Percentiles rank a stretch among this genome's conserved stretches.
Evolutionary conservation across 805 yeast genomes (phyloP).

Genomic region (Pichia sporocuriosa): DNA sequence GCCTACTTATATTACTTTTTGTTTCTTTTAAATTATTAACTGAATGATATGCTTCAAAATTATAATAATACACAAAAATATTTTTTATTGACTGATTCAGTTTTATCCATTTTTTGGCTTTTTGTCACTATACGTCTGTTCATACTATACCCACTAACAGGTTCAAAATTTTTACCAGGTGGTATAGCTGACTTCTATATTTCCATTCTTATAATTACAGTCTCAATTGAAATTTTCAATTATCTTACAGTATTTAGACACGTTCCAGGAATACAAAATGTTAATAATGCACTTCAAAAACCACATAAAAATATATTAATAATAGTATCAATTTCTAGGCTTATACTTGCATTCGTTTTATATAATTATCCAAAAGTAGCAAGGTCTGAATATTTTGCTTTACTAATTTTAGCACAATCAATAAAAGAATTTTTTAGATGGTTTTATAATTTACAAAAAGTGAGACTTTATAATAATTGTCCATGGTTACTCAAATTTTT

Average conservation of each 20-base stretch:
- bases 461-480: constrained; percentile 20
- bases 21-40: too few relatives aligned
- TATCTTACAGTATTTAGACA: constrained; percentile 16
- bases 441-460: constrained; percentile 24
- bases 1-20: too few relatives aligned
- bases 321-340: constrained; percentile 11
- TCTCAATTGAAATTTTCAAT: constrained; percentile 18
- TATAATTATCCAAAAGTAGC: constrained; percentile 25
- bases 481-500: constrained; percentile 15
- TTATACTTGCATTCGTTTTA: constrained; percentile 15
- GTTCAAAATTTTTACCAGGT: constrained; percentile 57
- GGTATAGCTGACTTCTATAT: constrained; percentile 62
- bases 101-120: constrained; percentile 39
- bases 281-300: constrained; percentile 11
- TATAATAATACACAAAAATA: constrained; percentile 23
- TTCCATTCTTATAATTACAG: constrained; percentile 12
- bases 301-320: constrained; percentile 14
- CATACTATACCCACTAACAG: constrained; percentile 56
- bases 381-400: constrained; percentile 19
- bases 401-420: constrained; percentile 19
- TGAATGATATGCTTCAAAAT: too few relatives aligned
- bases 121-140: constrained; percentile 43
- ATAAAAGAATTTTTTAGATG: constrained; percentile 22
- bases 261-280: constrained; percentile 10
- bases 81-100: constrained; percentile 19